phyloP scores from a whole-genome alignment of 192 early-diverging fungal genomes.

The Dimargaris xerosporica region DNA sequence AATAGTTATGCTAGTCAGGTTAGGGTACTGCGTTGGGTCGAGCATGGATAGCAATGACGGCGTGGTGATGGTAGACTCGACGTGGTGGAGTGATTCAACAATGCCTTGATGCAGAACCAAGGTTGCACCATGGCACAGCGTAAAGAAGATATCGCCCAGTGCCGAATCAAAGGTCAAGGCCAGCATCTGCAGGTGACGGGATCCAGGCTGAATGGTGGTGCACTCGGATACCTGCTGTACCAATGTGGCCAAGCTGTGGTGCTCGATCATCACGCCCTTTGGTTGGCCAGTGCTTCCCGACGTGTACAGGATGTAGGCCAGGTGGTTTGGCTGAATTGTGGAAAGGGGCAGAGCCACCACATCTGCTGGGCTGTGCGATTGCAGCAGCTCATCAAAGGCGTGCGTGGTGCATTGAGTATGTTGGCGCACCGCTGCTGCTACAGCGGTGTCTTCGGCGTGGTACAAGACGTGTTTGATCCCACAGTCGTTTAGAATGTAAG shows the following conservation, averaged over 20 bases:
- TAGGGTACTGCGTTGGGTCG: background rate
- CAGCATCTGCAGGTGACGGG: conserved; percentile 1
- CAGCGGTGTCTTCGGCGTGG: background rate
- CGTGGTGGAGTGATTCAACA: background rate
- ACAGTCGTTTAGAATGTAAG: background rate
- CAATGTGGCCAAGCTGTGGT: background rate
- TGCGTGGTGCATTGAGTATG: too few relatives aligned
- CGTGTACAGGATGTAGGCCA: conserved; percentile 6
- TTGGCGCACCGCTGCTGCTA: background rate
- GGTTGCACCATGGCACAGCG: background rate
- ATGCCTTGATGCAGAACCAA: background rate
- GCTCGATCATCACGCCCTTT: background rate
- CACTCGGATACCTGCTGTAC: background rate
- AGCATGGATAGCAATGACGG: background rate
- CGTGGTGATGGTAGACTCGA: background rate
- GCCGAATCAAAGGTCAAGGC: background rate
- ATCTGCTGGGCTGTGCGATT: background rate
- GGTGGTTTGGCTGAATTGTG: background rate
- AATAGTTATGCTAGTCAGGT: background rate
- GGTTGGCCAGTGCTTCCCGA: conserved; percentile 7
- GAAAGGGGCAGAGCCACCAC: background rate
- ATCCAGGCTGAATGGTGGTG: background rate
- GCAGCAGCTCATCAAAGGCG: background rate
- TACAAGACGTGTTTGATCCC: background rate
- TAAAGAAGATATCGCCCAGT: background rate